Evolutionary conservation across 768 basidiomycete species (phyloP), one percentile per base, ranked within the genome.

Genomic region (Pleurotus eryngii): DNA sequence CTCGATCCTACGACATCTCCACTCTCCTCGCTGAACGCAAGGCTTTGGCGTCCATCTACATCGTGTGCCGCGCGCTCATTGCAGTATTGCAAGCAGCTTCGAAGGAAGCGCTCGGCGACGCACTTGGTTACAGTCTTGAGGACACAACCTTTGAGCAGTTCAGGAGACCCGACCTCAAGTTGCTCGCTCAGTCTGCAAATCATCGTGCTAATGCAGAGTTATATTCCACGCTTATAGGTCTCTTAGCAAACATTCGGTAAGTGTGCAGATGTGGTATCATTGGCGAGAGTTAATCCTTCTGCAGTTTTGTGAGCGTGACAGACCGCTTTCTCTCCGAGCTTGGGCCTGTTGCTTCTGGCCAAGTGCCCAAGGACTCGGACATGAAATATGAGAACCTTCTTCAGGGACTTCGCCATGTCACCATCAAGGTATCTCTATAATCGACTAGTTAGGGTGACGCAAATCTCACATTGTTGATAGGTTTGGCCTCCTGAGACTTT

Each of bases 401-500:
- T 15, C 83, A 82, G 59, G 93, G 92, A 15, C 72, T 98, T 63
- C 84, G 81, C 60, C 83, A 92, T 67, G 82, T 97, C 55, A 85
- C 89, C 63, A 85, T 97, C 70, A 92, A 91, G 74, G 91, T 88
- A 48, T 69, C 17, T 43, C n/a, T 37, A 30, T 46, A 12, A 11
- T 46, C 60, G 24, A n/a, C 47, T 17, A 40, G 6, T 18, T 2
- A 30, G 39, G 12, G 20, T 38, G 35, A 15, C 42, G 18, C 43
- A 57, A 17, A 60, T 46, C 22, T 61, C 47, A 46, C 18, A 35
- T 49, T 38, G 17, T 56, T n/a, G 40, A 24, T 61, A 92, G 90
- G 94, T 96, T 45, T 97, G 92, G 85, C 95, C 95, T 2, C 89
- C 92, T 12, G 90, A 94, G 67, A 86, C 89, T 4, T 95, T 97